Evolutionary conservation across 148 eudicot species (phyloP).

Genomic region (Fagopyrum esculentum): DNA sequence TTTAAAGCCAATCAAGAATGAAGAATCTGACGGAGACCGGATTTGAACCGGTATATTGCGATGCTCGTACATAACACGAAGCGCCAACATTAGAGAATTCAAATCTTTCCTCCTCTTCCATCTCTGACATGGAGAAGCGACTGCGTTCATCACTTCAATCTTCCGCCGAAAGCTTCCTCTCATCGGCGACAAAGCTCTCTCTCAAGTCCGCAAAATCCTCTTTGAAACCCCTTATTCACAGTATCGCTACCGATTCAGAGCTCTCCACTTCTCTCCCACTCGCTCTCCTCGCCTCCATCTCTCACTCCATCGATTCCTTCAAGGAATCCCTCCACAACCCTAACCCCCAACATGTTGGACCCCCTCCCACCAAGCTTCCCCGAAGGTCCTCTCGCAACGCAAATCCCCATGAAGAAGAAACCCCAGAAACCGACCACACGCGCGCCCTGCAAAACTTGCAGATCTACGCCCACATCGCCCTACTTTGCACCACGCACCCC

Average conservation of each 20-base stretch:
- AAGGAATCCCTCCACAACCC: constrained; percentile 8
- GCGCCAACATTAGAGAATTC: constrained; percentile 15
- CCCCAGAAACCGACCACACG: constrained; percentile 14
- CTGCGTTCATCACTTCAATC: constrained; percentile 66
- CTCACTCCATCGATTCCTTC: constrained; percentile 41
- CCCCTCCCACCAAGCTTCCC: constrained; percentile 32
- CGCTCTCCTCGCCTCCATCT: constrained; percentile 49
- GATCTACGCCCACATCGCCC: constrained; percentile 42
- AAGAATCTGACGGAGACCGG: too few species aligned
- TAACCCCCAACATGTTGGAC: constrained; percentile 11
- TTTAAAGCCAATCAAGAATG: too few species aligned
- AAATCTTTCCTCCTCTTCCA: not conserved
- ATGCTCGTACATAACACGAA: not conserved
- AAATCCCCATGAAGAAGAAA: not conserved
- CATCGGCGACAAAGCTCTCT: constrained; percentile 46
- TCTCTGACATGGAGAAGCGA: constrained; percentile 68
- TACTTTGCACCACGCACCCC: constrained; percentile 56
- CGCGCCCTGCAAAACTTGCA: constrained; percentile 33
- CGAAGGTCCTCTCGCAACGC: constrained; percentile 41
- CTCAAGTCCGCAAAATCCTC: constrained; percentile 58
- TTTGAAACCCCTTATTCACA: constrained; percentile 59
- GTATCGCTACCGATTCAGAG: constrained; percentile 34
- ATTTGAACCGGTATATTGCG: too few species aligned
- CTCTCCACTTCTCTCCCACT: constrained; percentile 51
- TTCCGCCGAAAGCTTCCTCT: constrained; percentile 70